Percentiles rank a stretch among this genome's conserved stretches.
These are phyloP conservation scores for Suillus fuscotomentosus DNA, from an alignment of 768 basidiomycete genomes.

Conservation along the genomic window DNA sequence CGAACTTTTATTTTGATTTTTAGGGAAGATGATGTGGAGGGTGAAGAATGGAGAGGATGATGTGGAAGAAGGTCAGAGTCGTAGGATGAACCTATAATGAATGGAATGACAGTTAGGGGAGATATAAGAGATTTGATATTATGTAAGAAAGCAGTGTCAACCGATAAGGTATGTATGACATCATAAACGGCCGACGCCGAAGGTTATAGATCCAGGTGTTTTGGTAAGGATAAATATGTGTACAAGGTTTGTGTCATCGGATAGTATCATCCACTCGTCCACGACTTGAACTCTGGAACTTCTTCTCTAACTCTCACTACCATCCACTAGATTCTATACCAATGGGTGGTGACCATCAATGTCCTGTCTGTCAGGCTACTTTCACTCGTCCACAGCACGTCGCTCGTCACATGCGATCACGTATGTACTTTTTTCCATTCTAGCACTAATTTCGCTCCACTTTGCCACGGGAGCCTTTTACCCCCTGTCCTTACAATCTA, in stretches of 20 bases:
- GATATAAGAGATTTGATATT: constrained; percentile 3
- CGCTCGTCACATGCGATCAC: constrained; percentile 86
- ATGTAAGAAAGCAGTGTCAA: background rate
- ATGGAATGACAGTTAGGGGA: constrained; percentile 6
- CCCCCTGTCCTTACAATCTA: constrained; percentile 10
- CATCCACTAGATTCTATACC: background rate
- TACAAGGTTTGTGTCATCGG: constrained; percentile 34
- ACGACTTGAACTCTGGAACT: constrained; percentile 16
- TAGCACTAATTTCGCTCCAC: constrained; percentile 20
- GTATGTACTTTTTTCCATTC: constrained; percentile 46
- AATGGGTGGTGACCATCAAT: constrained; percentile 85
- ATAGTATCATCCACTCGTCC: constrained; percentile 24
- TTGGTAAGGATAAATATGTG: constrained; percentile 34
- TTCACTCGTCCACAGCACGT: constrained; percentile 92
- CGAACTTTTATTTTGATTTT: background rate
- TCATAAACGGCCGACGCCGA: background rate
- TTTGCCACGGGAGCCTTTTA: constrained; percentile 10
- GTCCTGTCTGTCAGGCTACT: constrained; percentile 83
- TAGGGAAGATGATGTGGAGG: background rate
- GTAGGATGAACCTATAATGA: background rate
- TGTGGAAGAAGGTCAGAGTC: background rate
- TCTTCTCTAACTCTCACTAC: constrained; percentile 4
- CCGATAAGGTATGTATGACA: constrained; percentile 9
- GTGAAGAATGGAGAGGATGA: background rate
- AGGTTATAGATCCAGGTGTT: constrained; percentile 11